Conservation (phyloP, 1,284 basidiomycete species). For the Irpex rosettiformis region DNA sequence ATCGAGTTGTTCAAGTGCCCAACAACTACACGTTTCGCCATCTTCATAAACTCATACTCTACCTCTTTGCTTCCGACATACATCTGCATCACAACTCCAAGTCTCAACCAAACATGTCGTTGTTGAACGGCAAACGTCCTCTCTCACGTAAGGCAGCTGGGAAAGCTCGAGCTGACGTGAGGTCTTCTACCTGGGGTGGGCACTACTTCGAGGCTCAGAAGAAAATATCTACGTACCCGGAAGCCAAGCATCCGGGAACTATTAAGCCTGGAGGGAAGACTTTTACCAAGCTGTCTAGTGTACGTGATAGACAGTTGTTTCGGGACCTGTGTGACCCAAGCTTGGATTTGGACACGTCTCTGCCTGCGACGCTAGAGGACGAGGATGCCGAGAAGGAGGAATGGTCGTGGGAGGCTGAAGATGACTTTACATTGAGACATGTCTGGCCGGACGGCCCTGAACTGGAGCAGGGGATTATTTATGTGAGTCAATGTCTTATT, state of each 20-base stretch:
- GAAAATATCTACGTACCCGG: constrained; percentile 37
- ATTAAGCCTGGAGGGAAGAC: constrained; percentile 50
- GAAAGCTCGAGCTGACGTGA: background rate
- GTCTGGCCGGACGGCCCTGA: constrained; percentile 53
- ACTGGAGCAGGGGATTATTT: constrained; percentile 48
- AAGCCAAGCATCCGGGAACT: constrained; percentile 42
- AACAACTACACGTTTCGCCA: constrained; percentile 67
- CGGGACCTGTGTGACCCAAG: constrained; percentile 21
- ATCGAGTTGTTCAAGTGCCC: constrained; percentile 66
- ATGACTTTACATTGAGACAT: constrained; percentile 53
- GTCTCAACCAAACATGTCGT: background rate
- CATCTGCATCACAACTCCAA: constrained; percentile 17
- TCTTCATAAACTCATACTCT: constrained; percentile 58
- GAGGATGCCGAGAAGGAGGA: constrained; percentile 31
- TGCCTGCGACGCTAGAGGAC: constrained; percentile 14
- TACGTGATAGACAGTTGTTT: constrained; percentile 53
- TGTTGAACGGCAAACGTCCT: background rate
- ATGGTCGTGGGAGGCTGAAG: constrained; percentile 65
- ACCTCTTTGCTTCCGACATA: constrained; percentile 49
- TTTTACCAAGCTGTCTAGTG: constrained; percentile 51
- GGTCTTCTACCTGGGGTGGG: constrained; percentile 22
- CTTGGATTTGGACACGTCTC: constrained; percentile 6
- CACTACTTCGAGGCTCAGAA: constrained; percentile 62
- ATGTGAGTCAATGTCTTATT: constrained; percentile 40
- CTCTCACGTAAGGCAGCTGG: background rate